Base-by-base conservation (phyloP, 345 rosid species). In the Cardamine resedifolia region DNA sequence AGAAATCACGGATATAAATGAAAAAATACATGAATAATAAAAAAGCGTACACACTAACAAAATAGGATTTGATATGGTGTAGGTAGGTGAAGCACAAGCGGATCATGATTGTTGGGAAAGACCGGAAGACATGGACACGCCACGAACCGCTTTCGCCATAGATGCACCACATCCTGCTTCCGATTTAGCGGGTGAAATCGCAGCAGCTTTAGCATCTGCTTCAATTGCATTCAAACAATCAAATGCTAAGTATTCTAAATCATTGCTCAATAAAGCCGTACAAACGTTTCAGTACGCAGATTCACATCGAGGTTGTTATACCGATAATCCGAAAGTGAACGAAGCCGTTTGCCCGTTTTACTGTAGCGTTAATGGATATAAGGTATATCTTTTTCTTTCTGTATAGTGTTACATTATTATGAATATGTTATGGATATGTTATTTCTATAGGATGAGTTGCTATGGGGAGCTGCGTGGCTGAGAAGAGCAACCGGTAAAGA, bases 81-180 rank as follows among this genome's bases (percentile, higher is more conserved):
- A 74, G 65, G 87, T 85, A 3, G 98, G 90, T 10, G 89, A 89
- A 23, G 89, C 89, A 18, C 64, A 73, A 52, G 21, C 77, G 26
- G 98, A 89, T 31, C 96, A 89, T 71, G 6, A 71, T 47, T 89
- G 96, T 68, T 91, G 97, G 96, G 86, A 91, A 74, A 86, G 97
- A 73, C 97, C 97, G 1, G 95, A 90, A 78, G 97, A 93, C 68
- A 93, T 93, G 96, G 96, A 91, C 79, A 90, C 97, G 0, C 88
- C 89, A 16, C 79, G 98, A 56, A 94, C 85, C 15, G 81, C 89
- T 15, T 94, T 79, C 67, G 85, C 80, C 16, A 79, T 91, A 21
- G 79, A 83, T 11, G 43, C 62, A 49, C 82, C 80, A 23, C 24
- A 71, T 16, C 90, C 96, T 0, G 97, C 92, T 9, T 86, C 98